These are phyloP conservation scores for Noccaea caerulescens DNA, from an alignment of 345 rosid genomes.

Conservation along the genomic window DNA sequence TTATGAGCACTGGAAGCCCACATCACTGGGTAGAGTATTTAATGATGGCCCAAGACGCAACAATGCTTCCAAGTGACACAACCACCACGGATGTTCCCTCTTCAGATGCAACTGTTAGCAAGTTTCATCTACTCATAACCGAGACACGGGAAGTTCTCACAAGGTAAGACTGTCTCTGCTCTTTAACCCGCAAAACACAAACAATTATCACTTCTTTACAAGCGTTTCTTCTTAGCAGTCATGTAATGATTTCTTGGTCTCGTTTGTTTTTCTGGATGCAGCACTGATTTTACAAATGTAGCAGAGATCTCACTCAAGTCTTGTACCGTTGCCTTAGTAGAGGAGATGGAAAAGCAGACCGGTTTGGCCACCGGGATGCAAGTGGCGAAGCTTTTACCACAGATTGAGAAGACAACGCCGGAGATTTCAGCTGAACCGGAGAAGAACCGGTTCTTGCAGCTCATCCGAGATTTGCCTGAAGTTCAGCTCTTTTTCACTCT, in stretches of 20 bases:
- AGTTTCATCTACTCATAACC: constrained; percentile 73
- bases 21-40: constrained; percentile 79
- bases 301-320: constrained; percentile 66
- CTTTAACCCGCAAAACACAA: background rate
- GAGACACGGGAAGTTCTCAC: constrained; percentile 78
- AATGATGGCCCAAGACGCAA: constrained; percentile 76
- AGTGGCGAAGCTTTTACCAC: constrained; percentile 78
- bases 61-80: constrained; percentile 13
- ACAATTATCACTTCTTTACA: background rate
- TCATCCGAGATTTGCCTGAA: constrained; percentile 60
- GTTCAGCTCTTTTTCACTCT: constrained; percentile 85
- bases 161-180: constrained; percentile 52
- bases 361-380: constrained; percentile 60
- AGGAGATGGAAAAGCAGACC: constrained; percentile 57
- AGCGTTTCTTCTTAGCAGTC: background rate
- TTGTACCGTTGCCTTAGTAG: constrained; percentile 55
- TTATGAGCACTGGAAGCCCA: constrained; percentile 78
- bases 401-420: constrained; percentile 62
- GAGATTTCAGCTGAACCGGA: constrained; percentile 60
- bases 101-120: constrained; percentile 47
- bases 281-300: constrained; percentile 70
- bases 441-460: constrained; percentile 63
- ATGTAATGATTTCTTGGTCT: background rate
- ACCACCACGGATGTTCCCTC: constrained; percentile 39
- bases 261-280: constrained; percentile 43